phyloP scores from a whole-genome alignment of 768 basidiomycete genomes.

The Mycena galericulata region DNA sequence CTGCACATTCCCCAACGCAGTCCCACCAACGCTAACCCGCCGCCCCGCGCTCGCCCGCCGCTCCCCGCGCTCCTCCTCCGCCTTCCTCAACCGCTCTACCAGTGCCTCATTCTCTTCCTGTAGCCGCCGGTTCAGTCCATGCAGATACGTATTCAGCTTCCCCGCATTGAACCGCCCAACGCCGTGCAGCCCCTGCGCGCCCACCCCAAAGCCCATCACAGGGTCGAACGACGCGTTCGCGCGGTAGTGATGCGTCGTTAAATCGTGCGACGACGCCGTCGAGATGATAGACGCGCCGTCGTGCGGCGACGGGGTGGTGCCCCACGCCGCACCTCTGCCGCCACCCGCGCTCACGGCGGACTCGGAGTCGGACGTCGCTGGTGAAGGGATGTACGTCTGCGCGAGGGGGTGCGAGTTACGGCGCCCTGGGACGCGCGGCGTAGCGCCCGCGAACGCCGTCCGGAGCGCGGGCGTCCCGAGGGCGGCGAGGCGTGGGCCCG shows the following conservation, averaged over 20 bases:
- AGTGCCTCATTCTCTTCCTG: slow-evolving; percentile 88
- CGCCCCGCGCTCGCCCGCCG: slow-evolving; percentile 54
- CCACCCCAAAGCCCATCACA: slow-evolving; percentile 77
- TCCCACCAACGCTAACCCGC: slow-evolving; percentile 65
- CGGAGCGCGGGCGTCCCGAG: slow-evolving; percentile 48
- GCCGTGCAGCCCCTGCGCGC: slow-evolving; percentile 66
- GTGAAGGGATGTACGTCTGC: slow-evolving; percentile 59
- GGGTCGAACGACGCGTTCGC: slow-evolving; percentile 93
- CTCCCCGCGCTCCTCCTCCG: slow-evolving; percentile 61
- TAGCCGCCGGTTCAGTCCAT: slow-evolving; percentile 84
- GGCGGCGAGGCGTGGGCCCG: slow-evolving; percentile 39
- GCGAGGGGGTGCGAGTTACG: slow-evolving; percentile 76
- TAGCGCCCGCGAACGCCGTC: slow-evolving; percentile 72
- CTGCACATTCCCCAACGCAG: slow-evolving; percentile 67
- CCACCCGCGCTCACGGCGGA: slow-evolving; percentile 42
- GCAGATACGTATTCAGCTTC: slow-evolving; percentile 88
- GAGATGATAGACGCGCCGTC: slow-evolving; percentile 82
- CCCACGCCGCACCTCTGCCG: slow-evolving; percentile 49
- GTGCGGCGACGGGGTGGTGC: slow-evolving; percentile 49
- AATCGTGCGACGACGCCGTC: slow-evolving; percentile 88
- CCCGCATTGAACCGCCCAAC: slow-evolving; percentile 86
- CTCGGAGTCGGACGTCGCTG: slow-evolving; percentile 51
- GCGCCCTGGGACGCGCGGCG: slow-evolving; percentile 60
- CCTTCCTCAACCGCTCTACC: slow-evolving; percentile 61
- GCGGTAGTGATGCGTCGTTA: slow-evolving; percentile 77